Percentiles rank a stretch among this genome's conserved stretches.
Conservation (phyloP, 139 green algal species). For the Volvox reticuliferus region DNA sequence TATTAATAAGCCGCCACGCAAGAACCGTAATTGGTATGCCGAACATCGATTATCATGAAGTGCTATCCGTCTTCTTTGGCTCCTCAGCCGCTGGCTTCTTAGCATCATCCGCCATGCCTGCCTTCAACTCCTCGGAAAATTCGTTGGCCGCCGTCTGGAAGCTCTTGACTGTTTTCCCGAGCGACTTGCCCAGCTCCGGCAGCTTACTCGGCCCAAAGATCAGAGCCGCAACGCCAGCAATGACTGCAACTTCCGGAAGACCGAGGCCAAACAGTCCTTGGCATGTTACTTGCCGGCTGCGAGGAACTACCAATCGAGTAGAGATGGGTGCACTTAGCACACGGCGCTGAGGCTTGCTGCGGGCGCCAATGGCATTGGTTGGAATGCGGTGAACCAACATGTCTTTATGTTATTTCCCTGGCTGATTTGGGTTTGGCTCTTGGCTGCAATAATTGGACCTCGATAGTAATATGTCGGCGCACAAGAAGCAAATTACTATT, state of each 20-base stretch:
- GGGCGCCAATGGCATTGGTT: background rate
- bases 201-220: constrained; percentile 95
- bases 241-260: constrained; percentile 88
- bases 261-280: constrained; percentile 91
- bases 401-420: background rate
- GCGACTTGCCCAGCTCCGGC: constrained; percentile 91
- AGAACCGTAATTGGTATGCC: too few relatives aligned
- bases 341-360: background rate
- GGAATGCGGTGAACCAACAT: constrained; percentile 1
- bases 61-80: constrained; percentile 39
- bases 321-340: background rate
- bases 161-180: constrained; percentile 95
- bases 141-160: constrained; percentile 93
- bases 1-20: too few relatives aligned
- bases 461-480: too few relatives aligned
- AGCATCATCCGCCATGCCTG: constrained; percentile 58
- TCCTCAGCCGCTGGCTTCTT: constrained; percentile 34
- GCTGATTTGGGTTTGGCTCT: constrained; percentile 10
- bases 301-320: background rate
- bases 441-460: too few relatives aligned
- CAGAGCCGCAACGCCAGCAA: constrained; percentile 88
- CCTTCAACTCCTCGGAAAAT: constrained; percentile 81
- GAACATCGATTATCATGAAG: too few relatives aligned
- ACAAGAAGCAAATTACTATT: too few relatives aligned
- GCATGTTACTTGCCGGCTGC: constrained; percentile 53